phyloP scores from a whole-genome alignment of 2,329 filamentous ascomycete species.

The Penicillium sp. region DNA sequence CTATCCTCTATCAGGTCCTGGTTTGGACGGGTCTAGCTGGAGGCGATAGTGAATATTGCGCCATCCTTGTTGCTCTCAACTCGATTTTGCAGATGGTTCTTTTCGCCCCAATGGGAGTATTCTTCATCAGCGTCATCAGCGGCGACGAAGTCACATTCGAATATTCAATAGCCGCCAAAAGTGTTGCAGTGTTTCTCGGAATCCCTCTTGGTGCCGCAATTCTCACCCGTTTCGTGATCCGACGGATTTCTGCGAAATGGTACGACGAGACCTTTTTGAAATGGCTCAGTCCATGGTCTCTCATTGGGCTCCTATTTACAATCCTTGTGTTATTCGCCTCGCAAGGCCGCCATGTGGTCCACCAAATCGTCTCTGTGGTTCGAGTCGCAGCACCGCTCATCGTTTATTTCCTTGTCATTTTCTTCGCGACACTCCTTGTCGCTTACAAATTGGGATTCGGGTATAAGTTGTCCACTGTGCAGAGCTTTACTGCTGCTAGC shows the following conservation, averaged over 20 bases:
- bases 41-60: slow-evolving; percentile 79
- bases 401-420: slow-evolving; percentile 76
- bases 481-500: slow-evolving; percentile 85
- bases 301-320: slow-evolving; percentile 82
- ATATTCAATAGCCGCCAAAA: slow-evolving; percentile 70
- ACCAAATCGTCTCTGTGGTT: slow-evolving; percentile 79
- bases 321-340: slow-evolving; percentile 83
- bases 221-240: slow-evolving; percentile 66
- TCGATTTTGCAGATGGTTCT: slow-evolving; percentile 72
- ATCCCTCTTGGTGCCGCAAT: slow-evolving; percentile 79
- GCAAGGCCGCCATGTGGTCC: slow-evolving; percentile 71
- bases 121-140: slow-evolving; percentile 70
- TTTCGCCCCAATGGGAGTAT: slow-evolving; percentile 65
- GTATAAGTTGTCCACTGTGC: slow-evolving; percentile 68
- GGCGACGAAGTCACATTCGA: slow-evolving; percentile 45
- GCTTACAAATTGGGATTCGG: slow-evolving; percentile 67
- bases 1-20: slow-evolving; percentile 46
- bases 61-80: slow-evolving; percentile 73
- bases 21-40: slow-evolving; percentile 78
- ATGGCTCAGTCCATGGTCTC: slow-evolving; percentile 67
- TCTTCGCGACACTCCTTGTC: slow-evolving; percentile 64
- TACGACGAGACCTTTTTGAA: slow-evolving; percentile 70
- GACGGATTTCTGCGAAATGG: slow-evolving; percentile 54
- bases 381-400: slow-evolving; percentile 77
- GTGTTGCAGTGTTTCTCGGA: slow-evolving; percentile 79